A percentile compares a stretch with the other conserved stretches of the same genome.
Evolutionary conservation across 2,329 filamentous ascomycete genomes (phyloP).

Genomic region (Penicillium sp.): DNA sequence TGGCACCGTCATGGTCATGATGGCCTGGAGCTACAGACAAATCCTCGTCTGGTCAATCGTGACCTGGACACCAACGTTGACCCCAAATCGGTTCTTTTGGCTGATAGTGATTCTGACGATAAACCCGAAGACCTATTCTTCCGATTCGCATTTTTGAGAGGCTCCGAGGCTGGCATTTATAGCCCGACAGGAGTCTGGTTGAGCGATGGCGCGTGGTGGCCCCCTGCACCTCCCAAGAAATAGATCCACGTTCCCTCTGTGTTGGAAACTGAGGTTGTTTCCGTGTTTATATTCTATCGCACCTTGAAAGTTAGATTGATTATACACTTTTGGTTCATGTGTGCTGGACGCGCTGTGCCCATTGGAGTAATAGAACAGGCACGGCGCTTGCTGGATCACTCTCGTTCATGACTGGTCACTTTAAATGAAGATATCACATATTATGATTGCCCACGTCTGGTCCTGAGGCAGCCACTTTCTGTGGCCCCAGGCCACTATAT

Average conservation of each 20-base stretch:
- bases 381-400: background rate
- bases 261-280: background rate
- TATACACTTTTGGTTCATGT: constrained; percentile 16
- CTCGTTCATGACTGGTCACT: constrained; percentile 7
- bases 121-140: constrained; percentile 47
- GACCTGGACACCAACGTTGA: constrained; percentile 15
- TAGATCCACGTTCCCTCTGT: constrained; percentile 14
- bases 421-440: constrained; percentile 15
- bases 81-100: constrained; percentile 11
- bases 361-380: constrained; percentile 6
- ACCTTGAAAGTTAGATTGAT: constrained; percentile 14
- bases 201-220: constrained; percentile 38
- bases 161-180: constrained; percentile 42
- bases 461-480: too few species aligned
- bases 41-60: constrained; percentile 25
- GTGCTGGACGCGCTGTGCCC: constrained; percentile 24
- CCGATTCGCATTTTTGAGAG: constrained; percentile 49
- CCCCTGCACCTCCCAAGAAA: constrained; percentile 28
- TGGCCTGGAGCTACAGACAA: constrained; percentile 38
- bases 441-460: background rate
- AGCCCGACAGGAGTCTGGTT: constrained; percentile 43
- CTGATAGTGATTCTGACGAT: constrained; percentile 27
- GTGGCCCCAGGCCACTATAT: too few species aligned
- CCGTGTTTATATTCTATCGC: background rate
- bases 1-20: constrained; percentile 49